Evolutionary conservation across 805 yeast genomes (phyloP), one percentile per base, ranked within the genome.

Genomic region (Cyberlindnera mississippiensis): DNA sequence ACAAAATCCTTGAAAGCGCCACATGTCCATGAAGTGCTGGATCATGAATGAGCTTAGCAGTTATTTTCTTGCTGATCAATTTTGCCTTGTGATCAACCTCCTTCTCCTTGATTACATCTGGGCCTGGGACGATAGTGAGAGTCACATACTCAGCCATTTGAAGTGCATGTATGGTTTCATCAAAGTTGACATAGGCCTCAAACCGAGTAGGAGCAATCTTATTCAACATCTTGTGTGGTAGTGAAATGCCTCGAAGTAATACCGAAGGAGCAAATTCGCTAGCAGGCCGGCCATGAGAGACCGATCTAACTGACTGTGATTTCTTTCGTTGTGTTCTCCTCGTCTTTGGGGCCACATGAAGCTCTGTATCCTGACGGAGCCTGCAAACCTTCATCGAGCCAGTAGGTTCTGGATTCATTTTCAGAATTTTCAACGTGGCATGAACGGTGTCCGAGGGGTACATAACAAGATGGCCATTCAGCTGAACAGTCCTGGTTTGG

Each of bases 401-500:
- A 2, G 53, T 24, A 1, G 66, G 60, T 11, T 59, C 62, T 33
- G 70, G 75, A 42, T 70, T 66, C 12, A 82, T 66, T 24, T 66
- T 64, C 12, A 69, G 60, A 9, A 85, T 78, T 22, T 57, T 65
- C 44, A 88, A 72, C 28, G 72, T 73, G 10, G 95, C 90, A 4
- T 64, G 60, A 3, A 74, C 62, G 5, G 82, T 71, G 3, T 85
- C 70, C 6, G 82, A 73, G 1, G 95, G 85, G 55, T 78, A 87
- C 3, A 90, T 82, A 6, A 84, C 73, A 37, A 90, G 63, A 2
- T 67, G 62, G 48, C 82, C 89, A 35, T 71, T 67, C 15, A 72
- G 37, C 0, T 79, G 67, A 1, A 89, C 84, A 37, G 90, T 83
- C 44, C 97, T 69, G 1, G 95, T 80, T 58, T 91, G 97, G 41